phyloP scores from a whole-genome alignment of 1,284 basidiomycete species.

The Volvariella surrecta region DNA sequence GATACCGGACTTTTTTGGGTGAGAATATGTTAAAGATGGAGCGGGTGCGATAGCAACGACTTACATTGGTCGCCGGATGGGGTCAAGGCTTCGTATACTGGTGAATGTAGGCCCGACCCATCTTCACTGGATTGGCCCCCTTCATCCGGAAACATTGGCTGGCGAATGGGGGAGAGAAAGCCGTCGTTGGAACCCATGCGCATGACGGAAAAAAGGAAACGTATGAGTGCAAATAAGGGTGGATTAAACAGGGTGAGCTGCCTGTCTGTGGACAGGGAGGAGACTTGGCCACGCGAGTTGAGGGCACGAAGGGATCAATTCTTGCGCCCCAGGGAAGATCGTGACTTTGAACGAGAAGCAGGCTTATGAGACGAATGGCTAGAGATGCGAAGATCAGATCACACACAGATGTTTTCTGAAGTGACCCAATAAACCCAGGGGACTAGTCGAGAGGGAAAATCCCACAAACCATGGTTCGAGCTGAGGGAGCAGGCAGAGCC shows the following conservation, averaged over 20 bases:
- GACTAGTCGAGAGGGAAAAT: neutral
- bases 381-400: slow-evolving; percentile 25
- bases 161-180: slow-evolving; percentile 47
- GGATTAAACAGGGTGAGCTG: slow-evolving; percentile 11
- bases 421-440: neutral
- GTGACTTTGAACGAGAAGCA: slow-evolving; percentile 16
- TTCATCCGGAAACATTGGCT: slow-evolving; percentile 45
- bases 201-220: slow-evolving; percentile 24
- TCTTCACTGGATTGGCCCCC: slow-evolving; percentile 63
- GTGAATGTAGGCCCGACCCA: slow-evolving; percentile 62
- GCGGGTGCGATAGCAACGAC: slow-evolving; percentile 34
- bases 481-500: neutral
- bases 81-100: slow-evolving; percentile 44
- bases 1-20: slow-evolving; percentile 64
- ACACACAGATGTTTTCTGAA: slow-evolving; percentile 1
- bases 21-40: slow-evolving; percentile 28
- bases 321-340: slow-evolving; percentile 23
- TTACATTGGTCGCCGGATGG: slow-evolving; percentile 37
- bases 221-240: slow-evolving; percentile 9
- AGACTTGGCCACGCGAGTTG: slow-evolving; percentile 23
- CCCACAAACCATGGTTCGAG: neutral
- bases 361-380: slow-evolving; percentile 19
- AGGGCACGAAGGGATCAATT: slow-evolving; percentile 22
- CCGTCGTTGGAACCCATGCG: slow-evolving; percentile 44
- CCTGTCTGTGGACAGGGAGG: slow-evolving; percentile 13